Conservation (phyloP, 2,329 filamentous ascomycete species). For the Tolypocladium cylindrosporum region DNA sequence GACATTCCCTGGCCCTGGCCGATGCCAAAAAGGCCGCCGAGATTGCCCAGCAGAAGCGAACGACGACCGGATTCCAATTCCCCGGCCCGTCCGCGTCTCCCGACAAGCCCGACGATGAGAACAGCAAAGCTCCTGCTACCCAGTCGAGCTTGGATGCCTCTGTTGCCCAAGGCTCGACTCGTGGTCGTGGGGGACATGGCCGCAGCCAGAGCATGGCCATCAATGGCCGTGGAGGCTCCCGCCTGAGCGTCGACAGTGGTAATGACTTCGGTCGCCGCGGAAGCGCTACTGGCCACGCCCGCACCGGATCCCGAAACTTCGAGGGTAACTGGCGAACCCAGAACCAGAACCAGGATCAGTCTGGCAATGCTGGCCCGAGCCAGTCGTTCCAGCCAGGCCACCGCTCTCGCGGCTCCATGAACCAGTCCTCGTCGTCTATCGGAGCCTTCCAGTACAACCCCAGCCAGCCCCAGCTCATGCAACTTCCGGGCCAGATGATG, state of each 20-base stretch:
- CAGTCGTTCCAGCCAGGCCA: conserved; percentile 87
- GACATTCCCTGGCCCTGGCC: conserved; percentile 87
- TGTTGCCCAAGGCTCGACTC: conserved; percentile 32
- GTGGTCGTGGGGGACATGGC: conserved; percentile 52
- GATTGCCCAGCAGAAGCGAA: conserved; percentile 90
- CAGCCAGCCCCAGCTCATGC: conserved; percentile 76
- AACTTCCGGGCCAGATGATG: conserved; percentile 78
- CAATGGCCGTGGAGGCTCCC: conserved; percentile 58
- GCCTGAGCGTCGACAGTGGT: conserved; percentile 49
- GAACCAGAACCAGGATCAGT: conserved; percentile 49
- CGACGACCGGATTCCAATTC: conserved; percentile 90
- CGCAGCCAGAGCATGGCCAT: conserved; percentile 89
- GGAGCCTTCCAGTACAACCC: conserved; percentile 79
- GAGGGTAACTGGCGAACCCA: conserved; percentile 97
- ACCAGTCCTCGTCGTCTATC: conserved; percentile 73
- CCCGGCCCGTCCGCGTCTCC: conserved; percentile 63
- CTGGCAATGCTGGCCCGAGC: conserved; percentile 38
- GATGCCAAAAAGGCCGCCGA: conserved; percentile 98
- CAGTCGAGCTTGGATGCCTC: conserved; percentile 21
- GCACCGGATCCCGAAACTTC: conserved; percentile 84
- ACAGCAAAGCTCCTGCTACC: conserved; percentile 15
- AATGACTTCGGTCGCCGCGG: conserved; percentile 66
- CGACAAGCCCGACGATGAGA: conserved; percentile 47
- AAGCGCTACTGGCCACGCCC: conserved; percentile 52
- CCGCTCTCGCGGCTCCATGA: conserved; percentile 74